Evolutionary conservation across 495 filamentous ascomycete genomes (phyloP).

Genomic region (Xylaria cubensis): DNA sequence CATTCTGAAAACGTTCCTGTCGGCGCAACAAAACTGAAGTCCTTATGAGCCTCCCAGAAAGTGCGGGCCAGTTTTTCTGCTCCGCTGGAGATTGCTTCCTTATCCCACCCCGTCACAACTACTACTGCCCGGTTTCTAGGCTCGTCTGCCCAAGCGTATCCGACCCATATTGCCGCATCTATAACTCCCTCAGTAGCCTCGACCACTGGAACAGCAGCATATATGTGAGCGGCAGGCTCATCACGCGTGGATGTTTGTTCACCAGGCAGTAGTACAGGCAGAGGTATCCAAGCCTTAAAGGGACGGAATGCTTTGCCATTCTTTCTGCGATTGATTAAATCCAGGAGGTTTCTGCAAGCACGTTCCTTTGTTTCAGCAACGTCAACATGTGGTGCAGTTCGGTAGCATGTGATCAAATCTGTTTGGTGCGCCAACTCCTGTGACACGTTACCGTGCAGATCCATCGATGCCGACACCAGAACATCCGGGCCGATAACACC

Average conservation of each 20-base stretch:
- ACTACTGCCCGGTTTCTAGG: constrained; percentile 61
- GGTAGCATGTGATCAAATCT: constrained; percentile 64
- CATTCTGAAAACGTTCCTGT: constrained; percentile 59
- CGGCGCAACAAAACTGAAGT: constrained; percentile 62
- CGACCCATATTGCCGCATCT: constrained; percentile 66
- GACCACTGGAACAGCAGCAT: constrained; percentile 55
- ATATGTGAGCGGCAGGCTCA: constrained; percentile 62
- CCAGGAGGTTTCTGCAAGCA: constrained; percentile 59
- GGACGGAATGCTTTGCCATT: constrained; percentile 43
- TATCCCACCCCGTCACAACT: constrained; percentile 60
- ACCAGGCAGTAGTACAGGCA: constrained; percentile 62
- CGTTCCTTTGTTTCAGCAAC: constrained; percentile 59
- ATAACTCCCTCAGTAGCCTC: constrained; percentile 51
- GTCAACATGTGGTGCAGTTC: constrained; percentile 62
- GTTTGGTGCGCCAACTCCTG: constrained; percentile 55
- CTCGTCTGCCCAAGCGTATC: constrained; percentile 67
- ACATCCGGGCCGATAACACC: constrained; percentile 55
- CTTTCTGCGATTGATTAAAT: constrained; percentile 40
- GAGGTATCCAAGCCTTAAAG: constrained; percentile 62
- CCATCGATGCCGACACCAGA: constrained; percentile 63
- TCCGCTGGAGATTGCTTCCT: constrained; percentile 41
- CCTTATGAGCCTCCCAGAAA: constrained; percentile 57
- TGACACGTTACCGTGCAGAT: constrained; percentile 65
- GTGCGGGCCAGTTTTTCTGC: constrained; percentile 55
- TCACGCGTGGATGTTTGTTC: constrained; percentile 65